These are phyloP conservation scores for Voacanga thouarsii DNA, from an alignment of 257 asterid species.

Conservation along the genomic window DNA sequence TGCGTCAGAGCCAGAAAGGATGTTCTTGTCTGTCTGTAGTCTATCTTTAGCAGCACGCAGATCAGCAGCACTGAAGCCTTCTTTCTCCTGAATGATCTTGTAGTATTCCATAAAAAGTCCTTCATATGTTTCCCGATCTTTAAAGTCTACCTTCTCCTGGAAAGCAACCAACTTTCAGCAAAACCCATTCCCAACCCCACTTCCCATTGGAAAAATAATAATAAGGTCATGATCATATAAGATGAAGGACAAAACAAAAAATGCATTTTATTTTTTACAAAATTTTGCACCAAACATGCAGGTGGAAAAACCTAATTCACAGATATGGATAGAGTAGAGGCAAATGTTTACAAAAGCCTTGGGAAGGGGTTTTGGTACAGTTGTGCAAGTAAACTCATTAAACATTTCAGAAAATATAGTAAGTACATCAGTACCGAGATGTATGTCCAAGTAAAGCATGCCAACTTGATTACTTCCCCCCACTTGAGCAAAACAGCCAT, in stretches of 20 bases:
- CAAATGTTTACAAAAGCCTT: not conserved
- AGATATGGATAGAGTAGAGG: not conserved
- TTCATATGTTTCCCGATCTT: conserved; percentile 61
- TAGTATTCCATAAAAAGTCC: conserved; percentile 79
- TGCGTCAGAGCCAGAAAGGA: conserved; percentile 28
- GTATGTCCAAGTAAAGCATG: not conserved
- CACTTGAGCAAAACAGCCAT: not conserved
- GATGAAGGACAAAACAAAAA: not conserved
- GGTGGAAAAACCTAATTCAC: not conserved
- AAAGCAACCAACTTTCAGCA: conserved; percentile 27
- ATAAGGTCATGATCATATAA: not conserved
- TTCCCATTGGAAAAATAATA: not conserved
- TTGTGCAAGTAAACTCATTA: not conserved
- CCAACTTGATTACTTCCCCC: not conserved
- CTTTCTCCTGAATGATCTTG: conserved; percentile 37
- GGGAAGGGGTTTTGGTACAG: not conserved
- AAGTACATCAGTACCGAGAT: not conserved
- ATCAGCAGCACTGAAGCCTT: conserved; percentile 40
- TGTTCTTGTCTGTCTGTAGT: conserved; percentile 22
- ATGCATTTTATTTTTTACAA: not conserved
- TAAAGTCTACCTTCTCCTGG: conserved; percentile 67
- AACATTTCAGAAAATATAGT: not conserved
- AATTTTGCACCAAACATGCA: not conserved
- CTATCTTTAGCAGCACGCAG: conserved; percentile 41
- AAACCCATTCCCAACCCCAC: not conserved